phyloP scores from a whole-genome alignment of 305 asterid species.

The Stenogyne calaminthoides region DNA sequence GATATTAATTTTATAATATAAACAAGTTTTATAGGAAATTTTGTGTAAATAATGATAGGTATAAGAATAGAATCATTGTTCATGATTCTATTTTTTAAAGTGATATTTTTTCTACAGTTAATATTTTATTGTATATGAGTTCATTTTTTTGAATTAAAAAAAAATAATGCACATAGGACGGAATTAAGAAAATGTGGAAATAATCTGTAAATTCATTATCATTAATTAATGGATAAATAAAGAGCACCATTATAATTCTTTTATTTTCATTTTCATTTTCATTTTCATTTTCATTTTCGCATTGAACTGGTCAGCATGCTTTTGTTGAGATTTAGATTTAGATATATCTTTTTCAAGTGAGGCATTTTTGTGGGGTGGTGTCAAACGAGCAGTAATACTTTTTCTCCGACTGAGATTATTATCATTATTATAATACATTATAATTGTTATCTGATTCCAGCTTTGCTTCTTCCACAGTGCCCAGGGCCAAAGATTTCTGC shows the following conservation, averaged over 20 bases:
- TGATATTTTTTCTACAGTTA: too few relatives aligned
- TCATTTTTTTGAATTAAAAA: too few relatives aligned
- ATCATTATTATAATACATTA: not conserved
- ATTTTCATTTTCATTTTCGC: constrained; percentile 17
- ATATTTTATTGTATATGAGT: too few relatives aligned
- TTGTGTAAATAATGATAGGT: too few relatives aligned
- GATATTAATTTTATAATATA: too few relatives aligned
- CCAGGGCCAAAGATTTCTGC: constrained; percentile 28
- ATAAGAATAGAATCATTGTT: too few relatives aligned
- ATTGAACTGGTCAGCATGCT: constrained; percentile 45
- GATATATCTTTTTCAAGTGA: constrained; percentile 31
- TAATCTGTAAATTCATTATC: not conserved
- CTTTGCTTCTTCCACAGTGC: constrained; percentile 38
- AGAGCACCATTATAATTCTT: not conserved
- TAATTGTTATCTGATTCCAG: constrained; percentile 31
- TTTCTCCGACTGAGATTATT: constrained; percentile 16
- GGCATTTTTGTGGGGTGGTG: constrained; percentile 36
- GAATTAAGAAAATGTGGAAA: not conserved
- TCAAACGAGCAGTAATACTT: constrained; percentile 21
- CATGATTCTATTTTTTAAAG: too few relatives aligned
- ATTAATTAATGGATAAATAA: not conserved
- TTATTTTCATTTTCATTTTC: too few relatives aligned
- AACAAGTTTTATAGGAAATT: too few relatives aligned
- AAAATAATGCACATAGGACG: not conserved
- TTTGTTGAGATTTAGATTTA: constrained; percentile 31